Evolutionary conservation across 176 grass and related monocot genomes (phyloP).

Genomic region (Lolium rigidum): DNA sequence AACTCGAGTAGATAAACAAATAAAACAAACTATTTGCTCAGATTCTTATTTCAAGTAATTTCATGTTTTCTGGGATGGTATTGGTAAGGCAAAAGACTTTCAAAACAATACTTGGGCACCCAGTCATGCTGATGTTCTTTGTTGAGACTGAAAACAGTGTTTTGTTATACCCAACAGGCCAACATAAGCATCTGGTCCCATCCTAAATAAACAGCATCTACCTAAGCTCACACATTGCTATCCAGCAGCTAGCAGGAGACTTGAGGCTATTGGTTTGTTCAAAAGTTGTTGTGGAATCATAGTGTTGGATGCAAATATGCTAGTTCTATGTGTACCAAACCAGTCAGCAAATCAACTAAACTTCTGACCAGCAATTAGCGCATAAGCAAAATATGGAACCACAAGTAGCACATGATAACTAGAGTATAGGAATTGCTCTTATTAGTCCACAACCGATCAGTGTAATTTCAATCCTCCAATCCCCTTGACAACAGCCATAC

Average conservation of each 20-base stretch:
- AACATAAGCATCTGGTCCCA: background rate
- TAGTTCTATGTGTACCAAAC: background rate
- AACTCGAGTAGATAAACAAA: background rate
- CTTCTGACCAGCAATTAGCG: background rate
- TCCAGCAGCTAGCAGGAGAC: background rate
- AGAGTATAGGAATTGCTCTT: constrained; percentile 37
- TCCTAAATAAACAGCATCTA: background rate
- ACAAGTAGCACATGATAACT: constrained; percentile 13
- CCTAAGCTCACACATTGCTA: background rate
- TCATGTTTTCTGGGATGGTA: background rate
- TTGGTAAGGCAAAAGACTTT: background rate
- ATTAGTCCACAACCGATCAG: constrained; percentile 32
- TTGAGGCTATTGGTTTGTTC: background rate
- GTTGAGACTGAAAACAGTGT: background rate
- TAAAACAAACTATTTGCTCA: background rate
- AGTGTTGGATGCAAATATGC: constrained; percentile 19
- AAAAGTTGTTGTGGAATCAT: background rate
- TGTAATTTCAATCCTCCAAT: constrained; percentile 36
- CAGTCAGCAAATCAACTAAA: constrained; percentile 12
- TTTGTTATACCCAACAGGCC: background rate
- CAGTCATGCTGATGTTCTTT: background rate
- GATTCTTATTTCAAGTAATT: background rate
- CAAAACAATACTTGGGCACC: background rate
- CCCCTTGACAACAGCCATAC: background rate
- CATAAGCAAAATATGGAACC: constrained; percentile 24